Conservation (phyloP, 192 early-diverging fungal genomes). For the Podila epicladia region DNA sequence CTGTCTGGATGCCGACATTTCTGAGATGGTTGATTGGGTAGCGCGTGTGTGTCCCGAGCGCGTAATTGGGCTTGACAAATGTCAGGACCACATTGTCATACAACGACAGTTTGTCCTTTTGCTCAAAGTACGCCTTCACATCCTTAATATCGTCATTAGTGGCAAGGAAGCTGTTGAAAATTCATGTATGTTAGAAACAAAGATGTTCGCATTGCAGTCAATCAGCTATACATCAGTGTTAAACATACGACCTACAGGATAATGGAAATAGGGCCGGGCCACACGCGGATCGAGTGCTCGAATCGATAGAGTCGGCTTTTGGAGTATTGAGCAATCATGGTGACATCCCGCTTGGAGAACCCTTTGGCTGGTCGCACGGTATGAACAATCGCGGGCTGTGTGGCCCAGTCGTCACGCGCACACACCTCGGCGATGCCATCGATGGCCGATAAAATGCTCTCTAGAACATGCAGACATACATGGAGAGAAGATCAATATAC, state of each 20-base stretch:
- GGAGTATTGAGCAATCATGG: slow-evolving; percentile 62
- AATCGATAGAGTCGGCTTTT: slow-evolving; percentile 61
- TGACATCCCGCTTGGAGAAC: slow-evolving; percentile 33
- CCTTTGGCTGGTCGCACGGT: slow-evolving; percentile 19
- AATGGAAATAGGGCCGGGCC: slow-evolving; percentile 59
- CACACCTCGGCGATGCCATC: slow-evolving; percentile 11
- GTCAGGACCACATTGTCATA: slow-evolving; percentile 37
- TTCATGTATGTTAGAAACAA: neutral
- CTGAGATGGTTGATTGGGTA: slow-evolving; percentile 65
- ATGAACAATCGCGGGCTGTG: slow-evolving; percentile 27
- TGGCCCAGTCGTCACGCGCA: slow-evolving; percentile 5
- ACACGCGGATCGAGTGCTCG: slow-evolving; percentile 48
- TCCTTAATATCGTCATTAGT: slow-evolving; percentile 48
- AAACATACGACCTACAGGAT: slow-evolving; percentile 47
- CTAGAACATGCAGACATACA: neutral
- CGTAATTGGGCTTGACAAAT: slow-evolving; percentile 59
- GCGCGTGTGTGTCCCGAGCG: slow-evolving; percentile 28
- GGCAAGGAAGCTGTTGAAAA: slow-evolving; percentile 52
- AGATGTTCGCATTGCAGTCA: neutral
- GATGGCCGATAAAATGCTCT: slow-evolving; percentile 22
- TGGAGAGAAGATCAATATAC: no score
- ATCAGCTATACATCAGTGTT: neutral
- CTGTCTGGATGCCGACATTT: slow-evolving; percentile 54
- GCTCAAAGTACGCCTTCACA: slow-evolving; percentile 51
- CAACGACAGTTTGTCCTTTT: slow-evolving; percentile 20